Evolutionary conservation across 78 protist genomes (phyloP).

Genomic region (Cavenderia fasciculata): DNA sequence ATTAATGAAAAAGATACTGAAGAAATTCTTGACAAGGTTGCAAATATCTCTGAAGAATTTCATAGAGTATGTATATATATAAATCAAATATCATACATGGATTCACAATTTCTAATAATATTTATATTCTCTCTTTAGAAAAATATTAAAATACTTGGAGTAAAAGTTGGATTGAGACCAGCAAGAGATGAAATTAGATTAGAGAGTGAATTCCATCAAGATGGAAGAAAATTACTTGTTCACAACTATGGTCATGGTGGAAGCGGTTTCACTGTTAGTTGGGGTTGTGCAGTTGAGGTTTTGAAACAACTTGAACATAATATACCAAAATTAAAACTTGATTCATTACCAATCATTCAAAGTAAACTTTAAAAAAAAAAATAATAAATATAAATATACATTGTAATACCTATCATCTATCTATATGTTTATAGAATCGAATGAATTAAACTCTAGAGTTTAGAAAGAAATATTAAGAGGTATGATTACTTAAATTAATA

Average conservation of each 20-base stretch:
- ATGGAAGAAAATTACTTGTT: slow-evolving; percentile 48
- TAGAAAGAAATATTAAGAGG: too few species aligned
- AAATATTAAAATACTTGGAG: slow-evolving; percentile 54
- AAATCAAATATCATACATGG: not conserved
- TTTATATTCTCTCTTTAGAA: not conserved
- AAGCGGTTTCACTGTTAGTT: slow-evolving; percentile 75
- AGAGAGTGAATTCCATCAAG: slow-evolving; percentile 49
- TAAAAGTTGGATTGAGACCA: slow-evolving; percentile 71
- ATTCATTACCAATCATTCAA: not conserved
- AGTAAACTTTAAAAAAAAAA: slow-evolving; percentile 11
- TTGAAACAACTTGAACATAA: slow-evolving; percentile 1
- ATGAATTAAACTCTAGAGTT: too few species aligned
- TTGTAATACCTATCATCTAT: too few species aligned
- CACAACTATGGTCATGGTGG: slow-evolving; percentile 83
- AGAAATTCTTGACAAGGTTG: slow-evolving; percentile 57
- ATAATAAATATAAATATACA: too few species aligned
- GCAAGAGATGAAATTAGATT: slow-evolving; percentile 57
- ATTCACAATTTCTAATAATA: not conserved
- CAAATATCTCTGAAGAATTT: slow-evolving; percentile 35
- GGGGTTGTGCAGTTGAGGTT: slow-evolving; percentile 76
- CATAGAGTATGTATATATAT: slow-evolving; percentile 2
- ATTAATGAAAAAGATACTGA: slow-evolving; percentile 53
- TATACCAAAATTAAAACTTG: too few species aligned
- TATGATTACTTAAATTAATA: too few species aligned
- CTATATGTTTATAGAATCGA: too few species aligned